Evolutionary conservation across 2,329 filamentous ascomycete genomes (phyloP).

Genomic region (Alternaria arborescens): DNA sequence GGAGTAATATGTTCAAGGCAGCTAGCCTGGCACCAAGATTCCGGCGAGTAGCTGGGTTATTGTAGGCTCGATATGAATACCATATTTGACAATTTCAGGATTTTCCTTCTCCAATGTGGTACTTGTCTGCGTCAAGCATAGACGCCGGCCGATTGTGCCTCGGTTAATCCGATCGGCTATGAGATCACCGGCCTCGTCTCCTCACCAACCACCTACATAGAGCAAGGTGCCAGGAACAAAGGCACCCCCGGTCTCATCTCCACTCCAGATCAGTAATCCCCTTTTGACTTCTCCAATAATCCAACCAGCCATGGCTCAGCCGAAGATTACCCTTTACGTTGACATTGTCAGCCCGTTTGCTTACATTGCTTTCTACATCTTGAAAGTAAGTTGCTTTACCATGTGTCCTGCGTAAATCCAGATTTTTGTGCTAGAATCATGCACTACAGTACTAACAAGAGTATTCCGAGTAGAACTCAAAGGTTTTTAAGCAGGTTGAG

Average conservation of each 20-base stretch:
- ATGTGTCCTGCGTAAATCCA: neutral
- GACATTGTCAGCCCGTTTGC: constrained; percentile 69
- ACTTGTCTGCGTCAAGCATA: neutral
- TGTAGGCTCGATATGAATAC: neutral
- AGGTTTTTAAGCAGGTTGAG: constrained; percentile 63
- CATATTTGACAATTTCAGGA: neutral
- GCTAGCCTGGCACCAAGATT: neutral
- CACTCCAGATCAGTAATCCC: neutral
- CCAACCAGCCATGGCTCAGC: constrained; percentile 52
- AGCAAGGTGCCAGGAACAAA: neutral
- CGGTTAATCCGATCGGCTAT: constrained; percentile 5
- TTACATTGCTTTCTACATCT: constrained; percentile 66
- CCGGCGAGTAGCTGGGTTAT: neutral
- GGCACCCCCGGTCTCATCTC: neutral
- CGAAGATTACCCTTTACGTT: constrained; percentile 65
- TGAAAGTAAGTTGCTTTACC: constrained; percentile 55
- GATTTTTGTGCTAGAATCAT: neutral
- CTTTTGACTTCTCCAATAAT: neutral
- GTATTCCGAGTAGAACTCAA: constrained; percentile 57
- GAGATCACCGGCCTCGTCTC: constrained; percentile 3
- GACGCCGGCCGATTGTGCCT: constrained; percentile 1
- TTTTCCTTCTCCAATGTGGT: neutral
- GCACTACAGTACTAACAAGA: neutral
- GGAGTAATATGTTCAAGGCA: too few relatives aligned
- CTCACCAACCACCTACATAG: neutral